These are phyloP conservation scores for Starmerella roubikii DNA, from an alignment of 805 yeast genomes.

Conservation along the genomic window DNA sequence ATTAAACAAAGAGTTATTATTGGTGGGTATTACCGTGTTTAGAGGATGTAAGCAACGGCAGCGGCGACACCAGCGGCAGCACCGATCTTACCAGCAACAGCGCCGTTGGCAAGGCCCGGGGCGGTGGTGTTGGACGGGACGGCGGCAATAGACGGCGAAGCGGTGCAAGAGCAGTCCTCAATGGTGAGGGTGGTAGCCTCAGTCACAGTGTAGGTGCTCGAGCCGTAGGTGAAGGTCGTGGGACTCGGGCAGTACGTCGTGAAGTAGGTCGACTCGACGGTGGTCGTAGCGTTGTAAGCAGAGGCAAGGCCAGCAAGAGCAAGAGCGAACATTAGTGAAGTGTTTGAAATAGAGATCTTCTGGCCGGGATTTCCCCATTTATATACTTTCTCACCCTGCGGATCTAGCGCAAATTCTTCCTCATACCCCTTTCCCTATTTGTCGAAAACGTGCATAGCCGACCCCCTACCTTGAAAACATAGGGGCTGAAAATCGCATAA, in stretches of 20 bases:
- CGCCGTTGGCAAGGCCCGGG: constrained; percentile 13
- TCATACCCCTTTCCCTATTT: no score
- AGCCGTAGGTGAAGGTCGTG: constrained; percentile 15
- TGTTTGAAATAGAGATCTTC: no score
- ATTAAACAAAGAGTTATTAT: no score
- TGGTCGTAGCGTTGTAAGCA: constrained; percentile 12
- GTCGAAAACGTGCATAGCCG: no score
- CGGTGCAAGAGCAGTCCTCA: constrained; percentile 17
- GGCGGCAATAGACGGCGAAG: constrained; percentile 2
- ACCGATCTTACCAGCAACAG: constrained; percentile 15
- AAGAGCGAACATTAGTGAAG: constrained; percentile 14
- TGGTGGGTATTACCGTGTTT: constrained; percentile 1
- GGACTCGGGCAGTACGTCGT: constrained; percentile 16
- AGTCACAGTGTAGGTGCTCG: constrained; percentile 13
- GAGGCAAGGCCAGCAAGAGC: constrained; percentile 14
- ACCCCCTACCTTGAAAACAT: no score
- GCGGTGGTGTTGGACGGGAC: constrained; percentile 8
- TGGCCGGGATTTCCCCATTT: no score
- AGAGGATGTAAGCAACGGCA: constrained; percentile 18
- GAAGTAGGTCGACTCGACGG: constrained; percentile 9
- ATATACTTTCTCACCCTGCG: no score
- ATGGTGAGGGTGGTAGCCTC: constrained; percentile 15
- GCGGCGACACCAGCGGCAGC: constrained; percentile 20
- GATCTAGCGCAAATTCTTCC: no score
- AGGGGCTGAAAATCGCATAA: no score